Conservation (phyloP, 108 stramenopile species). For the Cyclotella distinguenda region DNA sequence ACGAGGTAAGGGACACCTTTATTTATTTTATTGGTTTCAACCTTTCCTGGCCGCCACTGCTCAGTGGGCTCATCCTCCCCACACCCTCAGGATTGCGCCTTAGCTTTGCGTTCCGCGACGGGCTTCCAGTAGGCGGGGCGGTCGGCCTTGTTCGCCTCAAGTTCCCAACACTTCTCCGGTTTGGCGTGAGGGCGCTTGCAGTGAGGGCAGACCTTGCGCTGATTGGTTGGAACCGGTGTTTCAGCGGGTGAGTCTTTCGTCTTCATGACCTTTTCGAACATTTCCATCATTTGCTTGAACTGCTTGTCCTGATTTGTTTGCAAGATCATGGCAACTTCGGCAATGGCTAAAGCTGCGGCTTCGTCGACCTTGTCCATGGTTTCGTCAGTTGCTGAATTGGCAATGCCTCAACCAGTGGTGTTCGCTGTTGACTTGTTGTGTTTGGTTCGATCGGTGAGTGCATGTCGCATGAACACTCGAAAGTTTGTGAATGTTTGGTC, state of each 20-base stretch:
- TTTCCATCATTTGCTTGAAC: slow-evolving; percentile 4
- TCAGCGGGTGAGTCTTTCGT: background rate
- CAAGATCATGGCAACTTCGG: background rate
- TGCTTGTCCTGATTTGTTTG: slow-evolving; percentile 6
- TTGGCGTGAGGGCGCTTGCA: slow-evolving; percentile 11
- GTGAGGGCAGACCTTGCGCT: background rate
- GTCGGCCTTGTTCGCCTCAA: background rate
- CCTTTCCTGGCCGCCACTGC: slow-evolving; percentile 10
- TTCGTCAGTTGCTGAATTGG: background rate
- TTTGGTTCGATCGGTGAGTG: background rate
- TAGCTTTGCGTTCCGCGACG: background rate
- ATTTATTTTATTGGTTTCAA: slow-evolving; percentile 20
- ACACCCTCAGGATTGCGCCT: background rate
- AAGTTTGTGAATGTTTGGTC: background rate
- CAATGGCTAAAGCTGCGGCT: slow-evolving; percentile 1
- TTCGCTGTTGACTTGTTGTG: background rate
- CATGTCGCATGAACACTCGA: background rate
- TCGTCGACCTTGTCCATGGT: background rate
- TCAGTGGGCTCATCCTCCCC: slow-evolving; percentile 7
- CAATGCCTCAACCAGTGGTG: background rate
- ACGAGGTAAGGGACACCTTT: slow-evolving; percentile 2
- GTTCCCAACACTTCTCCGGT: slow-evolving; percentile 19
- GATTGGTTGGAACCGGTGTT: background rate
- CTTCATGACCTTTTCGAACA: slow-evolving; percentile 1
- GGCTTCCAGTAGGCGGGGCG: slow-evolving; percentile 2